Percentiles rank a stretch among this genome's conserved stretches.
These are phyloP conservation scores for Naganishia sp. DNA, from an alignment of 1,284 basidiomycete genomes.

Conservation along the genomic window DNA sequence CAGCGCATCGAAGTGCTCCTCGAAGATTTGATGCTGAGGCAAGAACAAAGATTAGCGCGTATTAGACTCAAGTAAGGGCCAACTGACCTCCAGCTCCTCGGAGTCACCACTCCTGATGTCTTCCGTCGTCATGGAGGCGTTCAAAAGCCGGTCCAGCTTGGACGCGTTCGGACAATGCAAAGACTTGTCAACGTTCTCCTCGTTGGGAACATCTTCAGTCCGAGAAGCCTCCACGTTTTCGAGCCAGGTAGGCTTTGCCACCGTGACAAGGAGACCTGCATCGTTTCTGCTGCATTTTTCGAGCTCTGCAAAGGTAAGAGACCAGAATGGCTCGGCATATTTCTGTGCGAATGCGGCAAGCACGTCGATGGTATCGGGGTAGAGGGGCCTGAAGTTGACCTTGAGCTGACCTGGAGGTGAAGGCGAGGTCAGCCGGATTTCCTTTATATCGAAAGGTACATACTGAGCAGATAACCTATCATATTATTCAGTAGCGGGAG, in stretches of 20 bases:
- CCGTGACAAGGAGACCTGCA: conserved; percentile 40
- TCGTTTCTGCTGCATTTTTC: conserved; percentile 43
- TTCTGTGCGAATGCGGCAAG: conserved; percentile 63
- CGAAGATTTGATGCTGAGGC: conserved; percentile 60
- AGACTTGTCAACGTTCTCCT: conserved; percentile 42
- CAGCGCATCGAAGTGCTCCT: conserved; percentile 69
- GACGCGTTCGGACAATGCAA: conserved; percentile 47
- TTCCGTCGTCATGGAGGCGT: conserved; percentile 34
- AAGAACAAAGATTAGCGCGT: neutral
- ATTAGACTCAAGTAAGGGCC: neutral
- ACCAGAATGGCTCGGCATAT: conserved; percentile 73
- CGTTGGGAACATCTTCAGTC: conserved; percentile 35
- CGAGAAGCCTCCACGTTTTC: conserved; percentile 35
- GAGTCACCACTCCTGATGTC: conserved; percentile 39
- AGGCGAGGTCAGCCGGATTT: neutral
- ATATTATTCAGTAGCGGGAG: conserved; percentile 65
- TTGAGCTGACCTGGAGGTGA: conserved; percentile 70
- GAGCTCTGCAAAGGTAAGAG: conserved; percentile 66
- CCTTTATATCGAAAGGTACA: neutral
- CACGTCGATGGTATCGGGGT: conserved; percentile 75
- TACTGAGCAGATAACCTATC: conserved; percentile 42
- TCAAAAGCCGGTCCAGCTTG: conserved; percentile 32
- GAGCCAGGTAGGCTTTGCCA: conserved; percentile 44
- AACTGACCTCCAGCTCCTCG: conserved; percentile 44
- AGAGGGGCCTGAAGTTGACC: conserved; percentile 84